phyloP scores from a whole-genome alignment of 2,329 filamentous ascomycete genomes.

The Colletotrichum graminicola region DNA sequence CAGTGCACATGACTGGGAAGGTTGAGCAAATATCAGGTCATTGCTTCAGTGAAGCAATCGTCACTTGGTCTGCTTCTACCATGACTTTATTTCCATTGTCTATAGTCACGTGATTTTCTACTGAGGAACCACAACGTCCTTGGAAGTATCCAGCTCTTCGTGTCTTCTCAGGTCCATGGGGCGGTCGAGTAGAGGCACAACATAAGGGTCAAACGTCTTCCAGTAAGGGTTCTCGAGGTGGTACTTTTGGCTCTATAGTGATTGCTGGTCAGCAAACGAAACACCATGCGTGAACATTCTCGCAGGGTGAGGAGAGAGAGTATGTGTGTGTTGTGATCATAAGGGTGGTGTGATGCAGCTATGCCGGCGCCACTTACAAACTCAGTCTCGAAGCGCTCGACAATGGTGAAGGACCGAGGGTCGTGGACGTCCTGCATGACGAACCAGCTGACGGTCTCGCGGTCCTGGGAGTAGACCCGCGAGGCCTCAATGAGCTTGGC shows the following conservation, averaged over 20 bases:
- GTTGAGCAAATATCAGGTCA: background rate
- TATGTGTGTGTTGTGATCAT: background rate
- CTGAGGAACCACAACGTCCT: slow-evolving; percentile 57
- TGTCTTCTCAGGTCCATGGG: slow-evolving; percentile 77
- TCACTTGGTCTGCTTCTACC: background rate
- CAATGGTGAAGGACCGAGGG: slow-evolving; percentile 78
- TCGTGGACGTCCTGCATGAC: slow-evolving; percentile 82
- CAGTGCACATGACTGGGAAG: background rate
- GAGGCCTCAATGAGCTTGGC: slow-evolving; percentile 82
- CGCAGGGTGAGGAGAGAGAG: background rate
- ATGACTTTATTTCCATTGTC: background rate
- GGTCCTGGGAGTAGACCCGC: slow-evolving; percentile 77
- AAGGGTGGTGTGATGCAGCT: background rate
- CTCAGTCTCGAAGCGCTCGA: slow-evolving; percentile 79
- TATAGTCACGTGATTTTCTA: slow-evolving; percentile 10
- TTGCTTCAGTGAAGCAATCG: background rate
- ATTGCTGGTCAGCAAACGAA: background rate
- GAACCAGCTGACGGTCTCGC: slow-evolving; percentile 78
- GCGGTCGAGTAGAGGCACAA: slow-evolving; percentile 74
- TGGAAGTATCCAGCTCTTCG: slow-evolving; percentile 73
- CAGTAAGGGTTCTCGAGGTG: slow-evolving; percentile 78
- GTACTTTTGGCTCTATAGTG: slow-evolving; percentile 66
- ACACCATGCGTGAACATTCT: background rate
- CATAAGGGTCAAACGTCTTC: slow-evolving; percentile 82
- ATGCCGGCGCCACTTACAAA: slow-evolving; percentile 58